Base-by-base conservation (phyloP, 805 yeast species). In the Maudiozyma turicensis region DNA sequence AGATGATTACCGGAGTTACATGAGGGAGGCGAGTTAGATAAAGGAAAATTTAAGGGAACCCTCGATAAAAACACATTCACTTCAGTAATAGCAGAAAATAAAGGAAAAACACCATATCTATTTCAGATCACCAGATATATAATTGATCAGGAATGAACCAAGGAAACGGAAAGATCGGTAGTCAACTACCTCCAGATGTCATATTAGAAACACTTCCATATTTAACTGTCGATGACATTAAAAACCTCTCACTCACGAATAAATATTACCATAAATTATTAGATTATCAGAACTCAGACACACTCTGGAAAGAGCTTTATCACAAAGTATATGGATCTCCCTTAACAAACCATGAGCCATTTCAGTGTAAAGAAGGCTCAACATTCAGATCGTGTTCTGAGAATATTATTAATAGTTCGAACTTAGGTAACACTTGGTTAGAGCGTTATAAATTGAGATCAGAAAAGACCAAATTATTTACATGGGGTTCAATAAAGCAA, bases 401-500 rank as follows among this genome's bases (percentile, higher is more conserved):
- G 38, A 48, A 50, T 8, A 59, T 65, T 8, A 45, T 63, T 51
- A n/a, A 50, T 5, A 48, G 53, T 6, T 48, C 42, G 8, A 57
- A 45, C 39, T 55, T 61, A 6, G 46, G 51, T 1, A 4, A 46
- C n/a, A 41, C 54, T 3, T 65, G 69, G 69, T 55, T 54, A 8
- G 54, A 58, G n/a, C 41, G 60, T 7, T 65, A 56, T 49, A 47
- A 55, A 5, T 14, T 54, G 14, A 50, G 69, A 30, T 44, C 59
- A 3, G 45, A 51, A 8, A 47, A 57, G 10, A 53, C 63, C 6
- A 47, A 50, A n/a, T 38, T 65, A 3, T 60, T 59, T 43, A 61
- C 68, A 0, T 65, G 69, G 69, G 69, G 69, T 0, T 61, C 65
- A 38, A 41, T 61, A 7, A 61, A 57, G 43, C 64, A 64, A 46